Conservation (phyloP, 2,329 filamentous ascomycete genomes). For the Venturia effusa region DNA sequence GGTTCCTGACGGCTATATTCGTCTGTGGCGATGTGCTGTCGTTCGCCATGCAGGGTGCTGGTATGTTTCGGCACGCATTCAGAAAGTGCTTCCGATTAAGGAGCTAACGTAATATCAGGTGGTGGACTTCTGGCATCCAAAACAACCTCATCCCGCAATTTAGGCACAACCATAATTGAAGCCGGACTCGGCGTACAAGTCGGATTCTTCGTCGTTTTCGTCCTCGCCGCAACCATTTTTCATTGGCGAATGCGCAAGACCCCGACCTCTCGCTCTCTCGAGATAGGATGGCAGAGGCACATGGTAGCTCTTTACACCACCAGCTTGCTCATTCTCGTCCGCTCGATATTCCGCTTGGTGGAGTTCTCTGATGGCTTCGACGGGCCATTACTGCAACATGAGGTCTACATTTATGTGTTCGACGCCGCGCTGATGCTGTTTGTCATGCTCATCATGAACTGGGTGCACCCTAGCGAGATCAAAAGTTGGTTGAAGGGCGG, state of each 20-base stretch:
- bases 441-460: constrained; percentile 31
- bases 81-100: background rate
- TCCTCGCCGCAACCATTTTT: constrained; percentile 22
- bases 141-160: constrained; percentile 18
- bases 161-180: constrained; percentile 35
- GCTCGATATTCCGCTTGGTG: constrained; percentile 37
- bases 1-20: constrained; percentile 37
- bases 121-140: constrained; percentile 30
- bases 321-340: constrained; percentile 36
- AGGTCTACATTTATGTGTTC: constrained; percentile 37
- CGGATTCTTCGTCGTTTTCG: constrained; percentile 40
- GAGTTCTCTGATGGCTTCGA: constrained; percentile 37
- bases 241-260: constrained; percentile 17
- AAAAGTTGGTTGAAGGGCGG: background rate
- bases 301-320: constrained; percentile 33
- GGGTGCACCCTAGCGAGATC: constrained; percentile 22
- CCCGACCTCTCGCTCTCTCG: constrained; percentile 14
- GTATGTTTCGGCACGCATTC: background rate
- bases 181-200: constrained; percentile 40
- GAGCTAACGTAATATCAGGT: constrained; percentile 20
- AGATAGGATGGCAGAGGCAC: constrained; percentile 26
- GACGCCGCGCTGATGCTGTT: constrained; percentile 35
- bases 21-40: constrained; percentile 38
- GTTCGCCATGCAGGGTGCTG: constrained; percentile 34
- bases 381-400: constrained; percentile 34